These are phyloP conservation scores for Zelonia costaricensis DNA, from an alignment of 208 protist species.

Conservation along the genomic window DNA sequence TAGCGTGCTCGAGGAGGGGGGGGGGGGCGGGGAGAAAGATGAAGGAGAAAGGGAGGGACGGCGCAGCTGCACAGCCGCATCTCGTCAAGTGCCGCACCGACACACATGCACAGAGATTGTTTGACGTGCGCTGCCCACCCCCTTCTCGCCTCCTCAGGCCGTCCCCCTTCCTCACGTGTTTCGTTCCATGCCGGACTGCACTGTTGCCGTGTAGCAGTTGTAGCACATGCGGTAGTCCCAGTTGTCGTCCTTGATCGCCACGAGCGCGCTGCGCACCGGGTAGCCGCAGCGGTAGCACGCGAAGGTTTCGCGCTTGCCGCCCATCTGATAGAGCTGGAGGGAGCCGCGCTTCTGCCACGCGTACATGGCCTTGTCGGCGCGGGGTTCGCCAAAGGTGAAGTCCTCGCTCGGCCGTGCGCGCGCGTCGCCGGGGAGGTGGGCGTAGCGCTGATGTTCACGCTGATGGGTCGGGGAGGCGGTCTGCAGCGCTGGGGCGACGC, in stretches of 20 bases:
- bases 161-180: constrained; percentile 38
- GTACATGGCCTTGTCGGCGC: constrained; percentile 74
- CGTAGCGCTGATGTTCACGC: constrained; percentile 60
- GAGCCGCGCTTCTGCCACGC: constrained; percentile 64
- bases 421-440: constrained; percentile 66
- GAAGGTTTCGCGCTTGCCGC: constrained; percentile 74
- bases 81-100: neutral
- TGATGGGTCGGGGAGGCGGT: constrained; percentile 64
- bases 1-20: too few species aligned
- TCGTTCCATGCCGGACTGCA: constrained; percentile 64
- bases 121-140: too few species aligned
- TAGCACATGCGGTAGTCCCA: constrained; percentile 93
- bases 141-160: neutral
- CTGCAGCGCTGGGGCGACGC: constrained; percentile 50
- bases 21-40: neutral
- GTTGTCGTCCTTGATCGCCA: constrained; percentile 84
- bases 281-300: constrained; percentile 87
- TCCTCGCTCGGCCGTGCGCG: constrained; percentile 59
- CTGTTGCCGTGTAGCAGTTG: constrained; percentile 66
- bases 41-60: neutral
- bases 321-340: constrained; percentile 80
- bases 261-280: constrained; percentile 68
- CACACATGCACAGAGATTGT: neutral
- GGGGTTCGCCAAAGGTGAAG: constrained; percentile 57
- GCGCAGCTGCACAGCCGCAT: neutral